Percentiles rank a stretch among this genome's conserved stretches.
These are phyloP conservation scores for Pythium aquatile DNA, from an alignment of 352 stramenopile species.

Conservation along the genomic window DNA sequence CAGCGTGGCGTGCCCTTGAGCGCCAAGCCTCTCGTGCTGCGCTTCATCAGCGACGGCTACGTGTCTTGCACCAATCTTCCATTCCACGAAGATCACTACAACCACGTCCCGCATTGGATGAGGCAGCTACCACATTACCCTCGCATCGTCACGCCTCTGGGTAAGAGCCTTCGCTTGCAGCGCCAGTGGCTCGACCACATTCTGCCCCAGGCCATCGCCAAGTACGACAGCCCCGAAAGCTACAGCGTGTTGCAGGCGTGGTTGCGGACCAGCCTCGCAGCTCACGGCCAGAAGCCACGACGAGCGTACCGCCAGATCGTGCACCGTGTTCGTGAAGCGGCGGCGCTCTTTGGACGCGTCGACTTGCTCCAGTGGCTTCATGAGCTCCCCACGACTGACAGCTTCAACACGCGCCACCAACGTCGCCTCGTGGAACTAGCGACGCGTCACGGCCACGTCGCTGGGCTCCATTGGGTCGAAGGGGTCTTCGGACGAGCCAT, in stretches of 20 bases:
- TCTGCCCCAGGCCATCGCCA: slow-evolving; percentile 12
- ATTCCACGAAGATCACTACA: no score
- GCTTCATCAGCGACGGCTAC: slow-evolving; percentile 10
- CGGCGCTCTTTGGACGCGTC: slow-evolving; percentile 10
- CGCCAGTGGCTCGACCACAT: slow-evolving; percentile 1
- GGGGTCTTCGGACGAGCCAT: no score
- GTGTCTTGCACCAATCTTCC: slow-evolving; percentile 2
- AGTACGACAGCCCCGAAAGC: slow-evolving; percentile 6
- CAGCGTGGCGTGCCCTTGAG: slow-evolving; percentile 11
- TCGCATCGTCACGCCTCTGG: slow-evolving; percentile 8
- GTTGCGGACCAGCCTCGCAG: background rate
- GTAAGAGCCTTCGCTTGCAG: background rate
- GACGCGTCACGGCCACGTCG: no score
- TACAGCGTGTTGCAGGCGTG: background rate
- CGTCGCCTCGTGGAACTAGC: background rate
- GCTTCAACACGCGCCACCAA: background rate
- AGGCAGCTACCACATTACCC: background rate
- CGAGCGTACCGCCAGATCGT: slow-evolving; percentile 1
- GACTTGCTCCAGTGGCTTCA: slow-evolving; percentile 18
- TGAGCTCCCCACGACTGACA: background rate
- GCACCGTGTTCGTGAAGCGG: slow-evolving; percentile 16
- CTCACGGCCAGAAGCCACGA: background rate
- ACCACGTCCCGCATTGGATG: background rate
- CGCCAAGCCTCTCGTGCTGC: background rate
- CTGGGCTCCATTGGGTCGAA: no score